These are phyloP conservation scores for Hemisphaericaspora lyxosophila DNA, from an alignment of 1,139 yeast genomes.

Conservation along the genomic window DNA sequence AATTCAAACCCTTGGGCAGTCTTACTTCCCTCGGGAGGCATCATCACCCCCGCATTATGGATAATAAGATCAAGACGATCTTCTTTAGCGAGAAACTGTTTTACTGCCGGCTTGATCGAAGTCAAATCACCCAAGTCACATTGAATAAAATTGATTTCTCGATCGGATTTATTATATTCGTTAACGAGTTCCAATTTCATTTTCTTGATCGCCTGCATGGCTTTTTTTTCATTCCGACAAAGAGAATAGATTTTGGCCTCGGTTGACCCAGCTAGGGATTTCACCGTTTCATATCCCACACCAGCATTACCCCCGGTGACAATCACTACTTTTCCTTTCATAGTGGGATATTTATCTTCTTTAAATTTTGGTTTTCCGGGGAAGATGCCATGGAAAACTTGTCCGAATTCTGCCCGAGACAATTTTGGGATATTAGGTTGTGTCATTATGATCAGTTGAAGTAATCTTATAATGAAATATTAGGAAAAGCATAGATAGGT, in stretches of 20 bases:
- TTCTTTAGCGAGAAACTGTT: conserved; percentile 21
- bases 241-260: conserved; percentile 27
- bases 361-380: conserved; percentile 10
- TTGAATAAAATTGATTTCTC: conserved; percentile 6
- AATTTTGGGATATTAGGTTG: too few species aligned
- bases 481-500: too few species aligned
- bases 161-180: conserved; percentile 3
- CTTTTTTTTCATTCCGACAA: conserved; percentile 6
- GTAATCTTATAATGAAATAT: too few species aligned
- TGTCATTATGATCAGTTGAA: too few species aligned
- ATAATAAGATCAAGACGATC: conserved; percentile 39
- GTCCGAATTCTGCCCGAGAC: too few species aligned
- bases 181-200: conserved; percentile 10
- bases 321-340: conserved; percentile 9
- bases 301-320: conserved; percentile 13
- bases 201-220: conserved; percentile 8
- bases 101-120: conserved; percentile 40
- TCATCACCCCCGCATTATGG: conserved; percentile 52
- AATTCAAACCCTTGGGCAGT: conserved; percentile 11
- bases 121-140: conserved; percentile 36
- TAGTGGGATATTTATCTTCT: conserved; percentile 9
- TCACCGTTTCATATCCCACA: conserved; percentile 26
- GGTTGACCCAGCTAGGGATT: conserved; percentile 31
- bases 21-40: conserved; percentile 29
- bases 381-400: conserved; percentile 10